Base-by-base conservation (phyloP, 148 eudicot genomes). In the Amaranthus hypochondriacus region DNA sequence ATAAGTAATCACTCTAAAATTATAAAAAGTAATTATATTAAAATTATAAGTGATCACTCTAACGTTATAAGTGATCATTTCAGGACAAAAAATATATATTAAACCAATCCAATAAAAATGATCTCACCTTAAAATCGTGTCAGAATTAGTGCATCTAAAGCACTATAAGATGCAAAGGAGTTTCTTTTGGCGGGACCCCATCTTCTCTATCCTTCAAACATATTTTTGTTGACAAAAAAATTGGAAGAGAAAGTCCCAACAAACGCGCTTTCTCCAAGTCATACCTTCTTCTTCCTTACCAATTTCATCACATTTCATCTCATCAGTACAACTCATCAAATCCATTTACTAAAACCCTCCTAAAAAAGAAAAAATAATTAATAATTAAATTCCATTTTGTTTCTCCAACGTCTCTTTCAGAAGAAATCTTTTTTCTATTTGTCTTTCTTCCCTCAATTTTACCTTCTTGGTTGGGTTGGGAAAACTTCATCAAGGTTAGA, bases 131-230 rank as follows among this genome's bases (percentile, higher is more conserved):
- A 2, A 28, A 2, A 28, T 0, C 1, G 39, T 28, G 1, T 2
- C 39, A 28, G 39, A 28, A 28, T 28, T 2, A 28, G 2, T 28
- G 39, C 39, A 28, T 28, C 39, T 28, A 28, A 18, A 18, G 18
- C 18, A 18, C 18, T 18, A 18, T 18, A 18, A 18, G 18, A 18
- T 18, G 8, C 71, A 69, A 42, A 52, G 62, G 49, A 62, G 76
- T 80, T 80, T 62, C 71, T 70, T 70, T 71, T 71, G 82, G 79
- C 79, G 82, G 76, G 76, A 58, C 48, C 66, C 82, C 48, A 48
- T 56, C 9, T 54, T 51, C 39, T 52, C 48, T 14, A 3, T 72
- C 52, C 11, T 60, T 28, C 2, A 4, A 6, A 18, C 15, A 59
- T 21, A 6, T 51, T 3, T 52, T 14, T 8, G 6, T 8, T 48